Percentiles rank a stretch among this genome's conserved stretches.
phyloP scores from a whole-genome alignment of 768 basidiomycete species.

The Hericium coralloides region DNA sequence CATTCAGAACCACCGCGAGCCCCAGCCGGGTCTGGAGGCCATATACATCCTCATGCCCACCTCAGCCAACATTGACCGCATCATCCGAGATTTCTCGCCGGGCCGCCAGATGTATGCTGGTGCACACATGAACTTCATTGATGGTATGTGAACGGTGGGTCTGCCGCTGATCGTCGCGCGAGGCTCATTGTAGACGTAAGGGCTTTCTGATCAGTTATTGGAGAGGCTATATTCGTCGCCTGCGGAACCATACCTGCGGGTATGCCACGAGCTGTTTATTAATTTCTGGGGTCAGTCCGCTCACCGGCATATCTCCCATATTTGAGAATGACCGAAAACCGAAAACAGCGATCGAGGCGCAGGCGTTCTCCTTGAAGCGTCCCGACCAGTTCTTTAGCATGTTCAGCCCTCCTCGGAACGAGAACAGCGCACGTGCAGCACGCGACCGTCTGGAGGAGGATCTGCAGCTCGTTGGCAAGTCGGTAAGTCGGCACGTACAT shows the following conservation, averaged over 20 bases:
- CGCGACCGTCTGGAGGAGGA: slow-evolving; percentile 83
- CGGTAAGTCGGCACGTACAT: slow-evolving; percentile 38
- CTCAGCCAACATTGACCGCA: slow-evolving; percentile 83
- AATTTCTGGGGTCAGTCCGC: slow-evolving; percentile 80
- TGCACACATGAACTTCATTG: slow-evolving; percentile 90
- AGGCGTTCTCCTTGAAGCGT: slow-evolving; percentile 70
- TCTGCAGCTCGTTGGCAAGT: slow-evolving; percentile 63
- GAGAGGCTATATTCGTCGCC: slow-evolving; percentile 64
- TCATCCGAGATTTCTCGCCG: slow-evolving; percentile 75
- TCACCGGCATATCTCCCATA: background rate
- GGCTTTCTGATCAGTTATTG: slow-evolving; percentile 70
- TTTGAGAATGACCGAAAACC: too few species aligned
- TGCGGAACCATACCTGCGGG: slow-evolving; percentile 69
- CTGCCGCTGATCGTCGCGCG: background rate
- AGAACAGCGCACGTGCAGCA: slow-evolving; percentile 55
- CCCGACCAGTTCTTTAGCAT: slow-evolving; percentile 83
- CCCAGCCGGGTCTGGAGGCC: slow-evolving; percentile 82
- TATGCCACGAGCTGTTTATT: slow-evolving; percentile 78
- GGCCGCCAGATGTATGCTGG: slow-evolving; percentile 65
- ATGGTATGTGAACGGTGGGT: slow-evolving; percentile 43
- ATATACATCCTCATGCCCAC: slow-evolving; percentile 95
- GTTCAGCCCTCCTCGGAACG: slow-evolving; percentile 75
- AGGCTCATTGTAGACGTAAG: slow-evolving; percentile 29
- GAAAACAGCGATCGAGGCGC: slow-evolving; percentile 68
- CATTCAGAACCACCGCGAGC: slow-evolving; percentile 73